Evolutionary conservation across 257 asterid genomes (phyloP).

Genomic region (Apocynum venetum): DNA sequence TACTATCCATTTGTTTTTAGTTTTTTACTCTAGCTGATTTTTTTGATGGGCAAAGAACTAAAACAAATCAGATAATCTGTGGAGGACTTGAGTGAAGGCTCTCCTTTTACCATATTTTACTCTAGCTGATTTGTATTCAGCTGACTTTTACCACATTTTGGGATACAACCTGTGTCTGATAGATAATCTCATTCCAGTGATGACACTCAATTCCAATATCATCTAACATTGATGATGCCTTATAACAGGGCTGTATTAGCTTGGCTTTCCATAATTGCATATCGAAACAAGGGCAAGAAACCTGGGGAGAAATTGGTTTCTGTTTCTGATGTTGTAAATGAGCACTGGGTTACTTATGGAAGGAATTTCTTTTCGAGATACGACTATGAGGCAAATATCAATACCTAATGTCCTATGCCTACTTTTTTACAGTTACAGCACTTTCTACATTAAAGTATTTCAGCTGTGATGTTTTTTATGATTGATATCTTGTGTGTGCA

Average conservation of each 20-base stretch:
- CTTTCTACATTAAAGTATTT: neutral
- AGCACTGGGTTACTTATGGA: conserved; percentile 94
- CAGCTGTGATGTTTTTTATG: conserved; percentile 11
- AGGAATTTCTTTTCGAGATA: conserved; percentile 95
- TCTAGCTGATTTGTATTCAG: too few species aligned
- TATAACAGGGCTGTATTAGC: conserved; percentile 87
- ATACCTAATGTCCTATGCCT: conserved; percentile 11
- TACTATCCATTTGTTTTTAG: neutral
- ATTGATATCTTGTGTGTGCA: conserved; percentile 23
- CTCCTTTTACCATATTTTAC: too few species aligned
- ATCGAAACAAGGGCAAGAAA: conserved; percentile 70
- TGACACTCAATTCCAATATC: conserved; percentile 5
- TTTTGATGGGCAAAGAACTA: too few species aligned
- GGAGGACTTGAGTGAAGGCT: too few species aligned
- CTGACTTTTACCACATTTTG: neutral
- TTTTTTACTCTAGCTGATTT: neutral
- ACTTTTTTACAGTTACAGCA: neutral
- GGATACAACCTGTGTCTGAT: neutral
- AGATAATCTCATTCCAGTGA: neutral
- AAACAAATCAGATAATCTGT: too few species aligned
- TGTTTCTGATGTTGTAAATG: conserved; percentile 79
- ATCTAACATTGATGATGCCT: conserved; percentile 18
- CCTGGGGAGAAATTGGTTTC: conserved; percentile 78
- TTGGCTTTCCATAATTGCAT: conserved; percentile 95
- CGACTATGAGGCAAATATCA: conserved; percentile 76